phyloP scores from a whole-genome alignment of 495 filamentous ascomycete genomes.

The Neurospora terricola region DNA sequence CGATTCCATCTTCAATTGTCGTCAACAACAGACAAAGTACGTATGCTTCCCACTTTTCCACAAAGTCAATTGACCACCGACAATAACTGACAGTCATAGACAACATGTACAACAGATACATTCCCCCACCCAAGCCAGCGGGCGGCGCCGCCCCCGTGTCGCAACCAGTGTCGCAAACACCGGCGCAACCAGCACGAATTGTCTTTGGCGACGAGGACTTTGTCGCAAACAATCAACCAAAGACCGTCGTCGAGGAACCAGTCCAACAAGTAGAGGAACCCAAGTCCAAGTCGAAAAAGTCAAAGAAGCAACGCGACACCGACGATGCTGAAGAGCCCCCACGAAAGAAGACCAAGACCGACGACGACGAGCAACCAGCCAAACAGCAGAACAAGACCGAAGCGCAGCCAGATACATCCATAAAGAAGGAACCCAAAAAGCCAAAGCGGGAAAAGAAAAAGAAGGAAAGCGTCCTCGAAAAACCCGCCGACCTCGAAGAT shows the following conservation, averaged over 20 bases:
- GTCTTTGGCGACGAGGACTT: slow-evolving; percentile 20
- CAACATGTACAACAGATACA: slow-evolving; percentile 33
- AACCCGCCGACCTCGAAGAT: slow-evolving; percentile 6
- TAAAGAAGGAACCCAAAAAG: not conserved
- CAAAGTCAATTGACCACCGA: not conserved
- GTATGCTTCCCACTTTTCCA: not conserved
- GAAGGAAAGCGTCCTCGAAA: slow-evolving; percentile 9
- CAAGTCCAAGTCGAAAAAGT: slow-evolving; percentile 17
- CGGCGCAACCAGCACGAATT: slow-evolving; percentile 14
- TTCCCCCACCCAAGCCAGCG: slow-evolving; percentile 25
- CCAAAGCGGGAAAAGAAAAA: slow-evolving; percentile 29
- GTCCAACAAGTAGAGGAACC: slow-evolving; percentile 4
- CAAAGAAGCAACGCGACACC: slow-evolving; percentile 9
- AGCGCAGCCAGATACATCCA: not conserved
- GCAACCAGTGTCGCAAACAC: not conserved
- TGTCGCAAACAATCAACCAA: slow-evolving; percentile 7
- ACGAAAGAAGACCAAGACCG: slow-evolving; percentile 6
- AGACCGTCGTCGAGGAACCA: not conserved
- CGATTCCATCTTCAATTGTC: not conserved
- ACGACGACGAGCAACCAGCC: not conserved
- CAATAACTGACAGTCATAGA: not conserved
- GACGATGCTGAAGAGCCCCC: not conserved
- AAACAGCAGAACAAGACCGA: slow-evolving; percentile 3
- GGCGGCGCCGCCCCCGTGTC: not conserved
- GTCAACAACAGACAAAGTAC: not conserved